phyloP scores from a whole-genome alignment of 768 basidiomycete genomes.

The Tephrocybe rancida region DNA sequence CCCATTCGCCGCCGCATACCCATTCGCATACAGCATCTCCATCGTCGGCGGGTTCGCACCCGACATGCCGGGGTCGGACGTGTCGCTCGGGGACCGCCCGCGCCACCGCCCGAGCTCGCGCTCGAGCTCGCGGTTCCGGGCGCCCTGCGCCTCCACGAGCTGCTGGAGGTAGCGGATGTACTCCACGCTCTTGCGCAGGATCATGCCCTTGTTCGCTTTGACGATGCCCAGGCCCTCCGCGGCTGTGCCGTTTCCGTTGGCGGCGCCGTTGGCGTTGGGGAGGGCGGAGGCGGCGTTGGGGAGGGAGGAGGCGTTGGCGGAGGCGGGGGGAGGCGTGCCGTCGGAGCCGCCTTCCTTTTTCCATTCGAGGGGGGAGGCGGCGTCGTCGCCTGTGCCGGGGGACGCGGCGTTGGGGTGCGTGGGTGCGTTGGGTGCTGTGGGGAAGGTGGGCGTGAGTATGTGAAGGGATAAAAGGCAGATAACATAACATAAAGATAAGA shows the following conservation, averaged over 20 bases:
- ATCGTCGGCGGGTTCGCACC: background rate
- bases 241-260: constrained; percentile 18
- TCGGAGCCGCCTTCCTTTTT: too few species aligned
- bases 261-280: background rate
- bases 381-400: constrained; percentile 10
- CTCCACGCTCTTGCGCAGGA: constrained; percentile 81
- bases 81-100: constrained; percentile 1
- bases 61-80: background rate
- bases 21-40: constrained; percentile 6
- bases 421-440: background rate
- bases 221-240: constrained; percentile 49
- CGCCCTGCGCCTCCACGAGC: constrained; percentile 78
- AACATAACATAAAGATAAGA: background rate
- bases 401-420: constrained; percentile 6
- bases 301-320: constrained; percentile 2
- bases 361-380: constrained; percentile 16
- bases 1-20: constrained; percentile 1
- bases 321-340: too few species aligned
- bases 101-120: constrained; percentile 58
- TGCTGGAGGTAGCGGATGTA: constrained; percentile 86
- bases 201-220: constrained; percentile 96
- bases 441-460: background rate
- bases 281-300: background rate
- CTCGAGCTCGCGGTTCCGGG: constrained; percentile 79
- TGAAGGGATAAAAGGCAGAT: background rate